Base-by-base conservation (phyloP, 2,329 filamentous ascomycete species). In the Clonostachys rosea region DNA sequence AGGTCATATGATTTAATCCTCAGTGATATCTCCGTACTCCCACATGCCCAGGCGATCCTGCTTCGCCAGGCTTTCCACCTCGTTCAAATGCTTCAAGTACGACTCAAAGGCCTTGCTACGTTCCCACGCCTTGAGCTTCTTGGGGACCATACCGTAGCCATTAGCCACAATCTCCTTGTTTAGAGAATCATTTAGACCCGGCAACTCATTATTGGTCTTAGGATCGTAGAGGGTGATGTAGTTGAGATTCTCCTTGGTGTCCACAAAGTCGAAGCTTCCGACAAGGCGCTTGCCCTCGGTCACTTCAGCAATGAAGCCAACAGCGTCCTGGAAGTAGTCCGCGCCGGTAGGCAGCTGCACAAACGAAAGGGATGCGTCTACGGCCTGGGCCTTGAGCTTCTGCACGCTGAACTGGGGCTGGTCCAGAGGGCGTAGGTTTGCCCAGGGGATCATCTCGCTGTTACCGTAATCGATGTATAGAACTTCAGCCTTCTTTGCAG, bases 401-500 rank as follows among this genome's bases (percentile, higher is more conserved):
- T 90, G 82, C 5, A 81, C 73, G 40, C 82, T 81, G 74, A 97
- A 99, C 58, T 91, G 86, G 14, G 81, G 68, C 61, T 89, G 83
- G 44, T 84, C 80, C 43, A 99, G 79, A n/a, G 90, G 77, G 30
- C 94, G 87, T 40, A 99, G 82, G 55, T 81, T 79, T 20, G 83
- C 79, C 91, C 92, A 99, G 0, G 91, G 81, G 48, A 95, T 76
- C 61, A 84, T 86, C 69, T 99, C 94, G 47, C 82, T 86, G 77
- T 99, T 99, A 58, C 94, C 94, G 67, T 95, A 99, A 73, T 99
- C 94, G 52, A 99, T 83, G 69, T 96, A 99, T 42, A 95, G 73
- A 24, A 99, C 86, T 67, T 99, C 94, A 20, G 91, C 86, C 57
- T 88, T 83, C 78, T 94, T 90, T 59, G 85, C 86, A 9, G 91